Evolutionary conservation across 257 asterid species (phyloP).

Genomic region (Nicotiana paniculata): DNA sequence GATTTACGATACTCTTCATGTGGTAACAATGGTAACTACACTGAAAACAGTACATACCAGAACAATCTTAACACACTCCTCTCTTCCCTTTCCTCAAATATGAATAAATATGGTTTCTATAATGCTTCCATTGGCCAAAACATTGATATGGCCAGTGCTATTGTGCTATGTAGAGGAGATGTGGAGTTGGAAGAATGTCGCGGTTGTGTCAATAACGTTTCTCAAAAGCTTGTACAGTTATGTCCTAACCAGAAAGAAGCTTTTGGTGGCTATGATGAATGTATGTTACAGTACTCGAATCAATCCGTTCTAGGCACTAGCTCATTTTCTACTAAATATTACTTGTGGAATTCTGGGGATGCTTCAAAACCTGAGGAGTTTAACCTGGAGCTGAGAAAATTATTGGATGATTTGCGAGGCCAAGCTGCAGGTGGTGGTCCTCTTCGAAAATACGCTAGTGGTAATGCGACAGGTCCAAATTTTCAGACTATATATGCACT

Average conservation of each 20-base stretch:
- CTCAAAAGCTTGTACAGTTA: neutral
- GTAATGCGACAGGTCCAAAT: neutral
- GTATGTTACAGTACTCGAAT: neutral
- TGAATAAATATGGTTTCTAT: neutral
- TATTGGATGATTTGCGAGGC: neutral
- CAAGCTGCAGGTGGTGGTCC: slow-evolving; percentile 3
- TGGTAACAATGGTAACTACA: neutral
- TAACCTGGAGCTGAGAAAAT: neutral
- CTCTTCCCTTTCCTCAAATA: neutral
- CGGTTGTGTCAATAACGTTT: neutral
- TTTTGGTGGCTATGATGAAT: neutral
- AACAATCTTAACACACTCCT: slow-evolving; percentile 4
- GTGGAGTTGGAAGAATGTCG: neutral
- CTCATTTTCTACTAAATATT: neutral
- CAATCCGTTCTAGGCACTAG: neutral
- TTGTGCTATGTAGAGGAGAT: slow-evolving; percentile 18
- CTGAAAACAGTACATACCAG: neutral
- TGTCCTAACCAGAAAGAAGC: neutral
- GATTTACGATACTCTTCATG: neutral
- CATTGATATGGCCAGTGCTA: neutral
- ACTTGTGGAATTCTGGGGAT: neutral
- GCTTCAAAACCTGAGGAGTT: neutral
- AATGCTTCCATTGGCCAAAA: neutral
- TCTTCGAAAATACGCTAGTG: neutral
- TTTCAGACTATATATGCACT: neutral